Evolutionary conservation across 208 protist genomes (phyloP).

Genomic region (Leptomonas seymouri): DNA sequence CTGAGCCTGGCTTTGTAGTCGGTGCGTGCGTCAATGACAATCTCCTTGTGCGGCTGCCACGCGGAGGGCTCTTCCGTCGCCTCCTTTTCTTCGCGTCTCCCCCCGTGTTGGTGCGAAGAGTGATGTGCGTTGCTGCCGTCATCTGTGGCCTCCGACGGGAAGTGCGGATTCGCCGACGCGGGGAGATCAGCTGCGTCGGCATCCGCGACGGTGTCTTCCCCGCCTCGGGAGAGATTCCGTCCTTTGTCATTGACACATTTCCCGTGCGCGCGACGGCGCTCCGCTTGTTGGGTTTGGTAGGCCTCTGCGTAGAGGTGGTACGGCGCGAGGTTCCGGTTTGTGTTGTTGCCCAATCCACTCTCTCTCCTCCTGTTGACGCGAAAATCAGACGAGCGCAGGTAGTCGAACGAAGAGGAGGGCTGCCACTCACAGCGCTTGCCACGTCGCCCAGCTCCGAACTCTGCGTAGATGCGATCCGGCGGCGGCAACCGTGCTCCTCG

Average conservation of each 20-base stretch:
- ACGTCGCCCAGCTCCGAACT: slow-evolving; percentile 46
- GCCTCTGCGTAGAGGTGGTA: slow-evolving; percentile 68
- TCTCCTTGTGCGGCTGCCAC: slow-evolving; percentile 3
- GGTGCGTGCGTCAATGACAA: slow-evolving; percentile 44
- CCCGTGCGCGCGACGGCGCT: slow-evolving; percentile 9
- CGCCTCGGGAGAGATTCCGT: slow-evolving; percentile 21
- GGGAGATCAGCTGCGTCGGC: slow-evolving; percentile 22
- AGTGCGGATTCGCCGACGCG: slow-evolving; percentile 69
- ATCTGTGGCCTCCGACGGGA: slow-evolving; percentile 29
- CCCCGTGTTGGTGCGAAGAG: background rate
- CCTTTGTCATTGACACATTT: slow-evolving; percentile 4
- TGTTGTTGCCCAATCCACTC: slow-evolving; percentile 28
- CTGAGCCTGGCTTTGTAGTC: slow-evolving; percentile 46
- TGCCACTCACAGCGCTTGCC: slow-evolving; percentile 50
- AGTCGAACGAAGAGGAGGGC: slow-evolving; percentile 69
- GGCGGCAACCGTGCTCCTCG: slow-evolving; percentile 42
- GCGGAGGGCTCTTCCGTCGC: background rate
- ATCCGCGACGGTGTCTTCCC: background rate
- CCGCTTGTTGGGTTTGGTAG: slow-evolving; percentile 41
- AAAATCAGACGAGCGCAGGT: slow-evolving; percentile 23
- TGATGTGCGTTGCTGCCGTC: background rate
- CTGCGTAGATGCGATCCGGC: slow-evolving; percentile 52
- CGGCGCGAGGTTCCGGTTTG: slow-evolving; percentile 45
- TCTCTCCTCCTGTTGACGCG: slow-evolving; percentile 17
- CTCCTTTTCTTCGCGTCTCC: background rate